A percentile compares a stretch with the other conserved stretches of the same genome.
These are phyloP conservation scores for Amauroascus verrucosus DNA, from an alignment of 2,329 filamentous ascomycete species.

Conservation along the genomic window DNA sequence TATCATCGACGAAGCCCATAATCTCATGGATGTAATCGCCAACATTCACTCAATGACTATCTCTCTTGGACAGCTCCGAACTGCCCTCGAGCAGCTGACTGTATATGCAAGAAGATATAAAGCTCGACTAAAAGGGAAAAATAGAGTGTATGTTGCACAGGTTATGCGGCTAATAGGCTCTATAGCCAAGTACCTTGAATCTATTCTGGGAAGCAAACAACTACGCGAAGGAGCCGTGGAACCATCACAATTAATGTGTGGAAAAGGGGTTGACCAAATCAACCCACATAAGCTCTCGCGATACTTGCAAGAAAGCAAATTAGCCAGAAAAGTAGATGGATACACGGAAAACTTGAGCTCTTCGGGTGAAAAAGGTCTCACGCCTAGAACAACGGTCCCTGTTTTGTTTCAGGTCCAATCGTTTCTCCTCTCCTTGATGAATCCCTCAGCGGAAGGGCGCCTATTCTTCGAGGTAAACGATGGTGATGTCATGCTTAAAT, in stretches of 20 bases:
- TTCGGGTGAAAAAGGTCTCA: constrained; percentile 17
- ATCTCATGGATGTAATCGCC: constrained; percentile 89
- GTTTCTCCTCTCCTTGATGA: constrained; percentile 73
- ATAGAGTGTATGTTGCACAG: constrained; percentile 82
- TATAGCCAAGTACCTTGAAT: constrained; percentile 57
- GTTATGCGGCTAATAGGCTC: constrained; percentile 75
- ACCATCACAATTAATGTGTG: constrained; percentile 60
- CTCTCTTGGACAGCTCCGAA: constrained; percentile 59
- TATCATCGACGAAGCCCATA: constrained; percentile 96
- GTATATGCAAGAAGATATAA: constrained; percentile 80
- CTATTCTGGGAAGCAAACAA: constrained; percentile 33
- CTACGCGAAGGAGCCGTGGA: constrained; percentile 57
- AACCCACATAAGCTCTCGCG: constrained; percentile 80
- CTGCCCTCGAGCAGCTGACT: constrained; percentile 63
- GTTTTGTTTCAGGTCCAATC: constrained; percentile 53
- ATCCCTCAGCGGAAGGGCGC: constrained; percentile 60
- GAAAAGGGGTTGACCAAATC: constrained; percentile 87
- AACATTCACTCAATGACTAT: constrained; percentile 75
- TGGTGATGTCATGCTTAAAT: constrained; percentile 55
- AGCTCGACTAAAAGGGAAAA: constrained; percentile 78
- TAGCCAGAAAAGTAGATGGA: constrained; percentile 88
- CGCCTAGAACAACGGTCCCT: constrained; percentile 35
- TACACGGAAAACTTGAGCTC: constrained; percentile 56
- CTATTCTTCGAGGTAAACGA: constrained; percentile 47
- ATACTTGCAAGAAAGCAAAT: constrained; percentile 83